Base-by-base conservation (phyloP, 805 yeast species). In the Jamesozyma rosinii region DNA sequence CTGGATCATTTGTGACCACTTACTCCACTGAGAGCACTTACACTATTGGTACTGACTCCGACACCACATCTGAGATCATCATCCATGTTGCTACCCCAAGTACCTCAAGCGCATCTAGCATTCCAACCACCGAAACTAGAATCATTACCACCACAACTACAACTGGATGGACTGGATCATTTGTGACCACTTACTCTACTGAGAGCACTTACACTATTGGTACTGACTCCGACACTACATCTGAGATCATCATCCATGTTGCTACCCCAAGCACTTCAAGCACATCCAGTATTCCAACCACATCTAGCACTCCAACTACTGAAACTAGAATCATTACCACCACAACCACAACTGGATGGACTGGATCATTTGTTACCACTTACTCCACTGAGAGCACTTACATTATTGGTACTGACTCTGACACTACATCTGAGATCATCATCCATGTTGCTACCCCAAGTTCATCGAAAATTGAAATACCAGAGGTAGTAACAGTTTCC, bases 31-130 rank as follows among this genome's bases (percentile, higher is more conserved):
- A 24, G 11, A 8, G 11, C 29, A 24, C 29, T 13, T n/a, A 15
- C 11, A 32, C 43, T 32, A 33, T 29, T 9, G 52, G 52, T 5
- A 32, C 46, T 18, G 49, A 50, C 31, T 43, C 48, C 3, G n/a
- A 11, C 1, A 21, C 48, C 4, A 51, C 49, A 4, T 35, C 44
- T 4, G 50, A 43, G 24, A 42, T 42, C 15, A 43, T 49, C 37
- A 44, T 44, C 49, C 47, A 47, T 29, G 53, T 51, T 14, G 49
- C 47, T 32, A 49, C 51, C 29, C 54, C 53, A 35, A 20, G 27
- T 22, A 41, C 39, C n/a, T n/a, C 26, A 9, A 14, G 19, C 4
- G 34, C 33, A 14, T 4, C 29, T 21, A 14, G 17, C 14, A 32
- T 10, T 32, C 3, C 24, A 4, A 19, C 10, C 37, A 19, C 19